Conservation (phyloP, 495 filamentous ascomycete species). For the Neurospora sp. region DNA sequence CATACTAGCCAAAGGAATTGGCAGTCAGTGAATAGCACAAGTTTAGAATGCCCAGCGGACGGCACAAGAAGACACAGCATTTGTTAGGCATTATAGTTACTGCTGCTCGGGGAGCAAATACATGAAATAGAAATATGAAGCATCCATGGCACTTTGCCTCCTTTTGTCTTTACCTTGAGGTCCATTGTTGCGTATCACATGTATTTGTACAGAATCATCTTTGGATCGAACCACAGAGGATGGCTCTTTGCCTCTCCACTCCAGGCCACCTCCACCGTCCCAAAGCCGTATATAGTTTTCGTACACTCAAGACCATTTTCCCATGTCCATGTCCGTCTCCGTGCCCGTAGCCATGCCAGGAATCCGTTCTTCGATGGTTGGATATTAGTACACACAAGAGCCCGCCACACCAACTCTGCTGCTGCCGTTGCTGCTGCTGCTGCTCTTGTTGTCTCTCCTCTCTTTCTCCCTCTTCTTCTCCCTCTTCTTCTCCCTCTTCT, state of each 20-base stretch:
- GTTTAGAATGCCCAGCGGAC: not conserved
- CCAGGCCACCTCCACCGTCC: not conserved
- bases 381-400: not conserved
- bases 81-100: not conserved
- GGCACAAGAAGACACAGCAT: not conserved
- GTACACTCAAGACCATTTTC: not conserved
- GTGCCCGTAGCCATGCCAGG: not conserved
- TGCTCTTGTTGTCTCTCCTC: not conserved
- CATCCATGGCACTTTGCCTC: not conserved
- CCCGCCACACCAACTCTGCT: not conserved
- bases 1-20: not conserved
- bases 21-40: not conserved
- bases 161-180: too few relatives aligned
- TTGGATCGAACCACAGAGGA: not conserved
- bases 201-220: not conserved
- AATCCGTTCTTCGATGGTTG: not conserved
- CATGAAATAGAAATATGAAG: not conserved
- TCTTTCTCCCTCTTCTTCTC: not conserved
- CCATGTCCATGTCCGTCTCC: not conserved
- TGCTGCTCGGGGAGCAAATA: not conserved
- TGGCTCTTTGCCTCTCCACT: not conserved
- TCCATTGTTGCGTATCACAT: not conserved
- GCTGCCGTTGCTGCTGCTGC: not conserved
- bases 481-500: not conserved
- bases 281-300: not conserved